Percentiles rank a stretch among this genome's conserved stretches.
Evolutionary conservation across 2,329 filamentous ascomycete species (phyloP).

Genomic region (Endocalyx cinctus): DNA sequence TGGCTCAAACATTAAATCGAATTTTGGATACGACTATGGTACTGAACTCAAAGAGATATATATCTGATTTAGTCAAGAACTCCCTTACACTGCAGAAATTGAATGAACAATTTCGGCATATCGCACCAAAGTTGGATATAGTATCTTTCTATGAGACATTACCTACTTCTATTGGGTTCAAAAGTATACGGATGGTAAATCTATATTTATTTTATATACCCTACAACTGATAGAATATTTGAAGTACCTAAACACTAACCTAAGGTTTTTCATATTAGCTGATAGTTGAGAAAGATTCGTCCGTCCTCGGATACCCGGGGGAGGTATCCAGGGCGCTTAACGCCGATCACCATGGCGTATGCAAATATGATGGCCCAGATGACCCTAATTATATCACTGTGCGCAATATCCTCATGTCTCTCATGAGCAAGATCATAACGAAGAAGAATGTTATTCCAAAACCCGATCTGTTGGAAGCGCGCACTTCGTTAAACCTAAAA

Average conservation of each 20-base stretch:
- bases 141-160: slow-evolving; percentile 24
- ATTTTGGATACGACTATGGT: slow-evolving; percentile 18
- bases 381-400: slow-evolving; percentile 35
- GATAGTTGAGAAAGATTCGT: slow-evolving; percentile 30
- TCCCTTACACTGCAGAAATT: slow-evolving; percentile 18
- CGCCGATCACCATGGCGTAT: slow-evolving; percentile 38
- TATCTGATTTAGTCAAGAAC: slow-evolving; percentile 21
- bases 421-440: slow-evolving; percentile 9
- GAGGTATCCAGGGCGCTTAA: slow-evolving; percentile 33
- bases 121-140: slow-evolving; percentile 18
- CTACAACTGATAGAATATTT: too few relatives aligned
- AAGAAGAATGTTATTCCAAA: slow-evolving; percentile 1
- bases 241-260: too few relatives aligned
- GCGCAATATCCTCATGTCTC: slow-evolving; percentile 22
- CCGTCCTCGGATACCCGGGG: slow-evolving; percentile 35
- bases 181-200: slow-evolving; percentile 8
- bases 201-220: not conserved
- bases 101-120: slow-evolving; percentile 25
- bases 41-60: slow-evolving; percentile 19
- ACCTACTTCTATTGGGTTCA: slow-evolving; percentile 9
- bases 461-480: not conserved
- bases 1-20: slow-evolving; percentile 25
- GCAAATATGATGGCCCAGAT: slow-evolving; percentile 31
- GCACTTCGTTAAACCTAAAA: slow-evolving; percentile 4
- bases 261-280: slow-evolving; percentile 9